A percentile compares a stretch with the other conserved stretches of the same genome.
phyloP scores from a whole-genome alignment of 2,329 filamentous ascomycete species.

The Aspergillus neotritici region DNA sequence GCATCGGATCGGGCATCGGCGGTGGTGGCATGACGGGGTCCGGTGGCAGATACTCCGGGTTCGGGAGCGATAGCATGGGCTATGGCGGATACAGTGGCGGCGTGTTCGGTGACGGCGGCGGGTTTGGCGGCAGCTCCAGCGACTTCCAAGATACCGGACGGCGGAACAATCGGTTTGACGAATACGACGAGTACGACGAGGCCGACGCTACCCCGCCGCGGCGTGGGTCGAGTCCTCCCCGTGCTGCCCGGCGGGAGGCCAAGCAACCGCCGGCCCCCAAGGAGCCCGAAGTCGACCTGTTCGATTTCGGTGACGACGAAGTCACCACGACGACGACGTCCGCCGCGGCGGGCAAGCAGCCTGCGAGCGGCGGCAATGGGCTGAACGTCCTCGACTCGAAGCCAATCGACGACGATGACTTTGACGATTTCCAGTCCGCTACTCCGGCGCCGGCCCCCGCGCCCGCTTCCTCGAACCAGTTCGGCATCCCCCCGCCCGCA shows the following conservation, averaged over 20 bases:
- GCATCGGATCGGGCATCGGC: conserved; percentile 52
- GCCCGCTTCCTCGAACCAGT: conserved; percentile 31
- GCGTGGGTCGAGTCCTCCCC: conserved; percentile 43
- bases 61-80: conserved; percentile 68
- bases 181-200: conserved; percentile 95
- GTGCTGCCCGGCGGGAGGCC: conserved; percentile 35
- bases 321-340: conserved; percentile 46
- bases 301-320: conserved; percentile 78
- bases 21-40: conserved; percentile 46
- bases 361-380: conserved; percentile 39
- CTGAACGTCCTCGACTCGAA: conserved; percentile 45
- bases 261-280: conserved; percentile 69
- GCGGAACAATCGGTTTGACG: conserved; percentile 76
- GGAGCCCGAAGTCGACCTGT: conserved; percentile 84
- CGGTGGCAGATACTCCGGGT: conserved; percentile 72
- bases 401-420: conserved; percentile 67
- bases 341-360: conserved; percentile 39
- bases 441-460: conserved; percentile 44
- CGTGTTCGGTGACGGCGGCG: conserved; percentile 93
- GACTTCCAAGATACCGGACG: conserved; percentile 63
- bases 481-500: conserved; percentile 41
- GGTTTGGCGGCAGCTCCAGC: conserved; percentile 72
- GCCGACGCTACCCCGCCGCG: conserved; percentile 52
- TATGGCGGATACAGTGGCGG: conserved; percentile 65
- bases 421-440: conserved; percentile 95